A percentile compares a stretch with the other conserved stretches of the same genome.
phyloP scores from a whole-genome alignment of 441 rosid species.

The Brassica hybrid region DNA sequence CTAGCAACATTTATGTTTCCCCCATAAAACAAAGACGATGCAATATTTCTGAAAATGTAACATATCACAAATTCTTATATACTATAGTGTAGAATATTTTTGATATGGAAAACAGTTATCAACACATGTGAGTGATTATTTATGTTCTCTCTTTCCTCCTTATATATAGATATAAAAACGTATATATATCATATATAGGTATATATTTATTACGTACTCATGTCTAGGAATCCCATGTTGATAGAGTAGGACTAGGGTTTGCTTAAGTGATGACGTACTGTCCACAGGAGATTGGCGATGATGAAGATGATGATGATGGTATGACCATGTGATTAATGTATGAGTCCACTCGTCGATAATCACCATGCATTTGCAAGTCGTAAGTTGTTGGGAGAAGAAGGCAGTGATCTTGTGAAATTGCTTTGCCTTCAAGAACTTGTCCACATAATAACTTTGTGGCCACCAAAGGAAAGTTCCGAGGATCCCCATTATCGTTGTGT shows the following conservation, averaged over 20 bases:
- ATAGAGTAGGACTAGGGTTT: slow-evolving; percentile 61
- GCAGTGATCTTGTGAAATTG: slow-evolving; percentile 34
- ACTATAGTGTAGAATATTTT: slow-evolving; percentile 11
- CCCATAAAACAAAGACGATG: slow-evolving; percentile 18
- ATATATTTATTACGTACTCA: slow-evolving; percentile 34
- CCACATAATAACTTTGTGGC: slow-evolving; percentile 59
- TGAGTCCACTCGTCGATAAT: slow-evolving; percentile 9
- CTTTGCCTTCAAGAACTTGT: slow-evolving; percentile 62
- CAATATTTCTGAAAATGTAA: slow-evolving; percentile 18
- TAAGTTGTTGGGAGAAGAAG: slow-evolving; percentile 40
- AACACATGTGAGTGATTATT: slow-evolving; percentile 36
- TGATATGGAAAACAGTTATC: slow-evolving; percentile 25
- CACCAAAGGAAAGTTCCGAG: slow-evolving; percentile 14
- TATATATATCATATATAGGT: slow-evolving; percentile 32
- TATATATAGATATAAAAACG: slow-evolving; percentile 24
- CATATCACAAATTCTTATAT: slow-evolving; percentile 27
- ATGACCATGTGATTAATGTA: slow-evolving; percentile 65
- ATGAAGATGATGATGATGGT: slow-evolving; percentile 56
- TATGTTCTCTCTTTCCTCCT: slow-evolving; percentile 26
- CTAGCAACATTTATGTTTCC: slow-evolving; percentile 61
- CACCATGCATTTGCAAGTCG: slow-evolving; percentile 4
- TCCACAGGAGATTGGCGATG: slow-evolving; percentile 50
- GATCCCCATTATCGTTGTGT: slow-evolving; percentile 29
- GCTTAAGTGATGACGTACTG: slow-evolving; percentile 49
- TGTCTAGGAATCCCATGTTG: slow-evolving; percentile 62